Evolutionary conservation across 177 flowering plant genomes (phyloP), one percentile per base, ranked within the genome.

Genomic region (Vitis hybrid): DNA sequence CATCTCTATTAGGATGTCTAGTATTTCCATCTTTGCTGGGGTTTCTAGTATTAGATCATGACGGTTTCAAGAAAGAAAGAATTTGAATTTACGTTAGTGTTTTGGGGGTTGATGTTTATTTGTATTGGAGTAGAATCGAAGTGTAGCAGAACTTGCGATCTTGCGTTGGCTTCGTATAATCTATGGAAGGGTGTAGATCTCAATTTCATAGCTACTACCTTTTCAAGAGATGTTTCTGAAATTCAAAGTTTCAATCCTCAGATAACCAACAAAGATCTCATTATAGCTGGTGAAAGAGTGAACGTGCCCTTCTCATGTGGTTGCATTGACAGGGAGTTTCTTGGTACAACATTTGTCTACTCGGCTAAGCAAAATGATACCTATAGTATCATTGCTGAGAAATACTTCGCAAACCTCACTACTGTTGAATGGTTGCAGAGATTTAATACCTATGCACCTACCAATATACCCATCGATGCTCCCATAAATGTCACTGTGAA

Each of bases 251-350:
- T 71, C 80, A 87, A 85, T 69, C 76, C 74, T 1, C 31, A 59
- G 11, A n/a, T 91, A 9, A 11, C 81, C 9, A 81, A 73, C 69
- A 71, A 71, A 50, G 85, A 89, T 75, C 50, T 29, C 45, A 50
- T 92, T 22, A 16, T 1, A 1, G 16, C 74, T 0, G 74, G 2
- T 7, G 72, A 54, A 0, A 79, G 90, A 16, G 10, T 89, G 54
- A 80, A 81, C 68, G 75, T 90, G 19, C 98, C 98, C 4, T 88
- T 89, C 69, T 50, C 78, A 0, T 92, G 98, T 60, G 83, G 71
- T 22, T 92, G 98, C 70, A 73, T 90, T 65, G 29, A 73, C 45
- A 79, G 68, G 4, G 75, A 79, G 0, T 86, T 80, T 69, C 76
- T 88, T 49, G 96, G 81, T 50, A 88, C 84, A 71, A 65, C 68